Evolutionary conservation across 495 filamentous ascomycete genomes (phyloP), one percentile per base, ranked within the genome.

Genomic region (Hypoxylon fuscum): DNA sequence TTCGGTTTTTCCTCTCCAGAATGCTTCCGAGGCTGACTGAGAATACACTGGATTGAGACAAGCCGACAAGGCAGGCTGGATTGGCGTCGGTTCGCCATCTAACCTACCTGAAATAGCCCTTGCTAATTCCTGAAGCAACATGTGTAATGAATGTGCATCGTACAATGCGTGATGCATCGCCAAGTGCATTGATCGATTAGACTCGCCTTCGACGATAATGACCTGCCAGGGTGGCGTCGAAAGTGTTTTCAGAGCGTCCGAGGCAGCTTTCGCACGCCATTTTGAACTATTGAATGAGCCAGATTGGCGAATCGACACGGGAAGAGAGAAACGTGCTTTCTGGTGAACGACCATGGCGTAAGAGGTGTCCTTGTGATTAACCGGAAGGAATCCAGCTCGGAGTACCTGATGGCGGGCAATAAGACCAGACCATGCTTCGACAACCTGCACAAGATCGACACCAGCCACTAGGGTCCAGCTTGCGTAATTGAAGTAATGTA

Each of bases 151-250:
- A 29, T 84, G 78, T 0, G 89, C 92, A 75, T 96, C 91, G 61
- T 92, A 95, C 1, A 96, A 74, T 2, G 89, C 88, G 73, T 96
- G 91, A 48, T 92, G 86, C 4, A 82, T 77, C 0, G 71, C 73
- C 10, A 81, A 59, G 25, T 80, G 76, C 70, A 79, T 61, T 78
- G 78, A 21, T 17, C 38, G 64, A 10, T 12, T 5, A n/a, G 51
- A 22, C 7, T 37, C 52, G 0, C 42, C 2, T 6, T 73, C 59
- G 1, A 72, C 47, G 4, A 75, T 15, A 3, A 60, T 49, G 29
- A 72, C 58, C 1, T 54, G 45, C 77, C 79, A 82, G 3, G 72
- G 72, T 12, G 58, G 41, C 0, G 27, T 9, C 9, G 69, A 47
- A 2, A 72, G 41, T 2, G 42, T 34, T 5, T 55, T 1, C 1